Evolutionary conservation across 176 grass and related monocot species (phyloP).

Genomic region (Chloris gayana): DNA sequence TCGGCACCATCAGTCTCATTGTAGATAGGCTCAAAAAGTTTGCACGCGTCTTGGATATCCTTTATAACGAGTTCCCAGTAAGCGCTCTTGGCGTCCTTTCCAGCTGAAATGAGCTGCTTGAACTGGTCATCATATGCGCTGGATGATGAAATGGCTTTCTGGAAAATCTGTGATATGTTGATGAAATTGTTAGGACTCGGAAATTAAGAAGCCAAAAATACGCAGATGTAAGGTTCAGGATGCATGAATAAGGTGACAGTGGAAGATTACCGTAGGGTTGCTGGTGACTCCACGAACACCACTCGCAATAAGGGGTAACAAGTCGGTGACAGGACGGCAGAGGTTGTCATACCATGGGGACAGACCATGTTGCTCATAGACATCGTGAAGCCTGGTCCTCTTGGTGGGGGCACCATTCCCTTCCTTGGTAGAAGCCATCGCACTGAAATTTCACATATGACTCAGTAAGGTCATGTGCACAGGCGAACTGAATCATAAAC

Average conservation of each 20-base stretch:
- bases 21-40: slow-evolving; percentile 93
- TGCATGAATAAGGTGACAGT: neutral
- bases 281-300: slow-evolving; percentile 96
- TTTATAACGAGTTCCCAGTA: slow-evolving; percentile 99
- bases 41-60: slow-evolving; percentile 96
- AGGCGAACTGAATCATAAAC: neutral
- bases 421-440: slow-evolving; percentile 59
- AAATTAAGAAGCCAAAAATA: neutral
- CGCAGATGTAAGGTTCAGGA: neutral
- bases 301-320: slow-evolving; percentile 75
- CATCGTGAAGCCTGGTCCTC: slow-evolving; percentile 76
- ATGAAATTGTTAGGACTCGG: slow-evolving; percentile 23
- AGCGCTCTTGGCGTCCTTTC: slow-evolving; percentile 73
- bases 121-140: slow-evolving; percentile 96
- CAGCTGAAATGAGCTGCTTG: slow-evolving; percentile 75
- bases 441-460: slow-evolving; percentile 34
- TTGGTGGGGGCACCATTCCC: slow-evolving; percentile 72
- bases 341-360: slow-evolving; percentile 99
- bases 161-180: slow-evolving; percentile 74
- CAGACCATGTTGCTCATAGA: slow-evolving; percentile 89
- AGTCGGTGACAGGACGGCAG: slow-evolving; percentile 88
- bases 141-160: slow-evolving; percentile 96
- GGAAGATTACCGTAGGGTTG: slow-evolving; percentile 81
- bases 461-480: neutral
- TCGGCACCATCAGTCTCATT: slow-evolving; percentile 76